Base-by-base conservation (phyloP, 257 asterid genomes). In the Haberlea rhodopensis region DNA sequence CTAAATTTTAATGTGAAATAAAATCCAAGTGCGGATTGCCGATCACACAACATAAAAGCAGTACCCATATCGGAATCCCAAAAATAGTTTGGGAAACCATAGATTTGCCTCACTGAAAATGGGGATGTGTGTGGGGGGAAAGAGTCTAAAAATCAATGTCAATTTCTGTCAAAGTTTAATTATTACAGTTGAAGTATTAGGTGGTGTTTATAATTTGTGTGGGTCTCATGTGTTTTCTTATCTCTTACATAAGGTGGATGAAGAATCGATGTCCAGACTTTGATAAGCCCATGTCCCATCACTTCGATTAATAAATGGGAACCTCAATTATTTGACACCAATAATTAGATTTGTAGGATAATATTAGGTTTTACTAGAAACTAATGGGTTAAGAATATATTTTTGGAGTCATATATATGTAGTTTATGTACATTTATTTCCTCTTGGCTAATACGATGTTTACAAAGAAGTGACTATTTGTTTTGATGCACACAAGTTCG, bases 261-360 rank as follows among this genome's bases (percentile, higher is more conserved):
- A 67, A 69, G 69, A 71, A 77, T 76, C 78, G 70, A 71, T 77
- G 67, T 79, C 82, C 68, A 71, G 83, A 67, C 63, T 68, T 76
- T 57, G 75, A 71, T 69, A 55, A 48, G 58, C 71, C 69, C 73
- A 60, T 60, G 63, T 81, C 73, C 73, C 76, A 72, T 69, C 79
- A 71, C 57, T 60, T 68, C 71, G 63, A 81, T 65, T 29, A 68
- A 78, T 63, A 49, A 21, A 20, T 53, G 69, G 73, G 76, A 29
- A 45, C 65, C 70, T 71, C 67, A 71, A 78, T 80, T 72, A 73
- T 75, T 76, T 73, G 67, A 68, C 54, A 43, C 63, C 82, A 76
- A 73, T 77, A 60, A 77, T 72, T 43, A 5, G 54, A 59, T 66
- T 75, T 27, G 22, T 23, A 49, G n/a, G 22, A 31, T 18, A 23